Evolutionary conservation across 208 protist species (phyloP), one percentile per base, ranked within the genome.

Genomic region (Blastocrithidia nonstop): DNA sequence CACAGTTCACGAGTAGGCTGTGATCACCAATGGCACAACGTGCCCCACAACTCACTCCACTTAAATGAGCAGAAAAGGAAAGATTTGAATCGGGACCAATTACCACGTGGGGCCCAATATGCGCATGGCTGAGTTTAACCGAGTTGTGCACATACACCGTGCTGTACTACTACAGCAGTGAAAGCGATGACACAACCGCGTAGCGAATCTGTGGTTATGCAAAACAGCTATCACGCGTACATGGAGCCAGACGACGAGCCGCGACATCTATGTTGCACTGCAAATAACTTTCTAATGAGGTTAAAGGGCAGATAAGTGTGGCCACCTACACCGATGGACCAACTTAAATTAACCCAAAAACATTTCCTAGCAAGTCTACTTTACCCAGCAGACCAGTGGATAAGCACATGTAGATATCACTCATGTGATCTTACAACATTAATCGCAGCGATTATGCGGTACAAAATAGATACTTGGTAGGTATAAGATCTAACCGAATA

Each of bases 201-300:
- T 88, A 92, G 19, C 48, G 47, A n/a, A 65, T 65, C 21, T 61
- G 29, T 46, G 55, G 60, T 45, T 88, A 78, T 6, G 75, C 75
- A 54, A 92, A 92, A 40, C 61, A 71, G 57, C 62, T 83, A 46
- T 92, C 83, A 4, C 78, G 74, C 3, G 72, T 88, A 38, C 88
- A 63, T 7, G 83, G 83, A 39, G 75, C 86, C 22, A 92, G 65
- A 0, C 66, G 69, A 9, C 83, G 74, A 11, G 55, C 65, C 45
- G 74, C 83, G 6, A 92, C 67, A 27, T 81, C 76, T 21, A 82
- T 48, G 50, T 87, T 92, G 26, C 65, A 59, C 29, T 80, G 66
- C 25, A 92, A 64, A 53, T 88, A 92, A n/a, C 59, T 47, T 16
- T 66, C 54, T 24, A 78, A 48, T 38, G 61, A 75, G 46, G 41